Conservation (phyloP, 176 grass and related monocot genomes). For the Echinochloa phyllopogon region DNA sequence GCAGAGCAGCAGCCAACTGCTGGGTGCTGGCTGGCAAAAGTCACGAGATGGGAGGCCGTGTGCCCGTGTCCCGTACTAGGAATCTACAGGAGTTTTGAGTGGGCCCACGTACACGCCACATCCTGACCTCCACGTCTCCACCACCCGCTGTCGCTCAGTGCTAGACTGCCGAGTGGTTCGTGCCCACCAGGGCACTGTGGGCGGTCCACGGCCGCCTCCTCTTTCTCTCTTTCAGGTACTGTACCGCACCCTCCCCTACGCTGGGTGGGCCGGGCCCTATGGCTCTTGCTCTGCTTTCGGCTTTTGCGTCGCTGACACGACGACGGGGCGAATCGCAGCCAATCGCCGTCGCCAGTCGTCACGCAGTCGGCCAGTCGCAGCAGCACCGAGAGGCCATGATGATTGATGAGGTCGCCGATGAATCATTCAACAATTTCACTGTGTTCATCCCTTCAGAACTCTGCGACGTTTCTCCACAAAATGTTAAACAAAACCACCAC, state of each 20-base stretch:
- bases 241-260: not conserved
- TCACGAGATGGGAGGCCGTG: not conserved
- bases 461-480: not conserved
- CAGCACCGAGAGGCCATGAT: not conserved
- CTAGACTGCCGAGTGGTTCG: not conserved
- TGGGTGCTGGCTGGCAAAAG: not conserved
- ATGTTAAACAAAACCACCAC: not conserved
- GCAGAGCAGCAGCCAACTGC: not conserved
- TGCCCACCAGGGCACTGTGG: slow-evolving; percentile 25
- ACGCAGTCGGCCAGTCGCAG: not conserved
- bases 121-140: not conserved
- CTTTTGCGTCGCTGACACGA: slow-evolving; percentile 10
- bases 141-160: not conserved
- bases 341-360: not conserved
- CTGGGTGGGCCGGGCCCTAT: not conserved
- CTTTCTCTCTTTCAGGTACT: slow-evolving; percentile 13
- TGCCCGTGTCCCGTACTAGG: slow-evolving; percentile 34
- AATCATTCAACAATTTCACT: not conserved
- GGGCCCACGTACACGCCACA: not conserved
- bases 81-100: slow-evolving; percentile 41
- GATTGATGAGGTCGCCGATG: not conserved
- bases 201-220: not conserved
- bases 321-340: slow-evolving; percentile 8
- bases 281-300: not conserved
- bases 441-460: not conserved